Conservation (phyloP, 75 land plant species). For the Adiantum capillusveneris region DNA sequence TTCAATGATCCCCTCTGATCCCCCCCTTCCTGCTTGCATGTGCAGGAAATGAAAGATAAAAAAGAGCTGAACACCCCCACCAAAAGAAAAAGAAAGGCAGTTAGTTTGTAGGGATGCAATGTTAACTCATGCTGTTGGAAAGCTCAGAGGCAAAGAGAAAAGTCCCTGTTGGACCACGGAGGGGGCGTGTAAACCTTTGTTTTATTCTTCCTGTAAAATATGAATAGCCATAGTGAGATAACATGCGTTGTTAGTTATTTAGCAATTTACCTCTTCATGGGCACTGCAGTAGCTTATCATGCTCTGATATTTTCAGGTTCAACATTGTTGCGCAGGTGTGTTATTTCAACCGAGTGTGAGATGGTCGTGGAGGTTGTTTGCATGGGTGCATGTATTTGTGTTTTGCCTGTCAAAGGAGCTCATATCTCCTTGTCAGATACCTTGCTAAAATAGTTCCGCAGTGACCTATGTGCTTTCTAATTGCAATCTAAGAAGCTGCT, state of each 20-base stretch:
- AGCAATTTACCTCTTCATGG: not conserved
- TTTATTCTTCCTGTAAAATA: not conserved
- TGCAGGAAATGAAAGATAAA: no score
- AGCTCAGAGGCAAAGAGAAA: no score
- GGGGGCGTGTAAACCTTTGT: not conserved
- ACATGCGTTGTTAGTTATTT: not conserved
- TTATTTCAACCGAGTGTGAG: no score
- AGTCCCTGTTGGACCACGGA: no score
- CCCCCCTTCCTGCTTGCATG: no score
- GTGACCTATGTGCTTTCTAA: conserved; percentile 18
- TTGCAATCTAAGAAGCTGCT: no score
- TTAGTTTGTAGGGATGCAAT: no score
- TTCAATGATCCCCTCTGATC: no score
- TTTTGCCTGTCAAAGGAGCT: not conserved
- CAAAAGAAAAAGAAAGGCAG: no score
- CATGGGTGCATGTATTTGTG: not conserved
- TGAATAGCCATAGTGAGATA: not conserved
- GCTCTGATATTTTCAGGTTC: conserved; percentile 41
- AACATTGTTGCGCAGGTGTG: conserved; percentile 86
- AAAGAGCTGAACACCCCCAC: no score
- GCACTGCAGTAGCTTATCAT: not conserved
- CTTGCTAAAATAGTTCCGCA: not conserved
- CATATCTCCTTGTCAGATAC: not conserved
- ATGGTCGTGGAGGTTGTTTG: not conserved
- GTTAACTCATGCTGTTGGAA: no score